Evolutionary conservation across 1,139 yeast species (phyloP), one percentile per base, ranked within the genome.

Genomic region (Hyphopichia wangnamkhiaoensis): DNA sequence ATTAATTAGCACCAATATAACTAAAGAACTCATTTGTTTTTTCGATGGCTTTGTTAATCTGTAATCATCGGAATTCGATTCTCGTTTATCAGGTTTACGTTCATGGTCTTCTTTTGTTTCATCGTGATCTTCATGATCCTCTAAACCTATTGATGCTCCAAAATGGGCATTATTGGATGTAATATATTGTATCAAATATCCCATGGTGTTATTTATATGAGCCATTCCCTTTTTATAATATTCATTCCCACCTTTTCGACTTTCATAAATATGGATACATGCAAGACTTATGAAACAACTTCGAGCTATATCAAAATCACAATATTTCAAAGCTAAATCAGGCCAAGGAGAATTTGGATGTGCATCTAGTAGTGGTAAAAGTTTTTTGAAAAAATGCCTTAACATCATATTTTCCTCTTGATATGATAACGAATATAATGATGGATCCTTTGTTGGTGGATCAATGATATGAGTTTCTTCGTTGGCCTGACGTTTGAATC

Each of bases 291-390:
- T 65, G 43, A 77, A 76, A 45, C 82, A 76, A 43, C 79, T 71
- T 42, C 79, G 62, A 1, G 82, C 82, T 32, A 76, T 65, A 46
- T 76, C 79, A 47, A 74, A 71, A 48, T 77, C 79, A 46, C 82
- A 77, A 48, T 77, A 76, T 38, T 72, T 69, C 42, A 77, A 57
- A 23, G 80, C 79, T 37, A 77, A 53, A 41, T 76, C 77, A 0
- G 82, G 82, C 81, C 81, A 76, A 2, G 82, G 82, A 0, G 79
- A 65, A 34, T 73, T 72, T 0, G 82, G 82, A 50, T 76, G 81
- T 0, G 80, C 79, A 54, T 77, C 82, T 17, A 77, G 50, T 28
- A 77, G 50, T 1, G 79, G 80, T 3, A 77, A 53, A 23, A 77
- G 59, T 45, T 74, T 71, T 45, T 74, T 71, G 53, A 77, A 77